These are phyloP conservation scores for Candida tropicalis DNA, from an alignment of 1,139 yeast genomes.

Conservation along the genomic window DNA sequence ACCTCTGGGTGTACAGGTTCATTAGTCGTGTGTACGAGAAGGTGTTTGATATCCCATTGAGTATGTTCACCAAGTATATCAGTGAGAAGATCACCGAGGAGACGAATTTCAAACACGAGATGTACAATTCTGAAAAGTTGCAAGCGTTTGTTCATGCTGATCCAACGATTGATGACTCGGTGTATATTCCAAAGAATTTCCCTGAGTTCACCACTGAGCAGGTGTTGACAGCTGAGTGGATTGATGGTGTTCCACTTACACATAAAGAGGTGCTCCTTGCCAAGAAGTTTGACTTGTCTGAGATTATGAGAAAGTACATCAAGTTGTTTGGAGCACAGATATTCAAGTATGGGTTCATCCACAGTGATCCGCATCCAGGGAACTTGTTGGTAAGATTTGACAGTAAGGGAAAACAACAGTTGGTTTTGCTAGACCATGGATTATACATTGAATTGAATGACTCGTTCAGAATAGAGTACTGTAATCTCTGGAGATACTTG, in stretches of 20 bases:
- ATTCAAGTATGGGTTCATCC: constrained; percentile 74
- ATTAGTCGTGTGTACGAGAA: constrained; percentile 57
- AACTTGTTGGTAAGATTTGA: constrained; percentile 59
- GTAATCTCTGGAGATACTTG: constrained; percentile 63
- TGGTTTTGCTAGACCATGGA: constrained; percentile 78
- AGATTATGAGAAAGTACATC: constrained; percentile 55
- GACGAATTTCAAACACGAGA: constrained; percentile 61
- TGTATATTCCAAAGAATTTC: constrained; percentile 55
- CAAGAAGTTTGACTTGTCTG: constrained; percentile 42
- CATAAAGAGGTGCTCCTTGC: constrained; percentile 45
- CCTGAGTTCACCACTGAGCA: constrained; percentile 48
- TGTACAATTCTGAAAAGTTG: constrained; percentile 47
- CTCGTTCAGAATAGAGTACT: constrained; percentile 57
- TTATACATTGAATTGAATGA: constrained; percentile 58
- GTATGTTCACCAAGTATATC: constrained; percentile 58
- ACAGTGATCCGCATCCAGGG: constrained; percentile 87
- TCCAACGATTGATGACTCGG: constrained; percentile 21
- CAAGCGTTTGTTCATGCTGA: constrained; percentile 26
- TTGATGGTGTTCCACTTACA: constrained; percentile 64
- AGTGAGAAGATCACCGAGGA: constrained; percentile 61
- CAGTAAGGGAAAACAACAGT: constrained; percentile 48
- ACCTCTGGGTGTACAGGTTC: constrained; percentile 56
- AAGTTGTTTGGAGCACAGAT: constrained; percentile 67
- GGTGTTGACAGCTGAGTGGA: constrained; percentile 73
- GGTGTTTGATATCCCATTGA: constrained; percentile 66